phyloP scores from a whole-genome alignment of 2,329 filamentous ascomycete species.

The Emmonsiellopsis sp. region DNA sequence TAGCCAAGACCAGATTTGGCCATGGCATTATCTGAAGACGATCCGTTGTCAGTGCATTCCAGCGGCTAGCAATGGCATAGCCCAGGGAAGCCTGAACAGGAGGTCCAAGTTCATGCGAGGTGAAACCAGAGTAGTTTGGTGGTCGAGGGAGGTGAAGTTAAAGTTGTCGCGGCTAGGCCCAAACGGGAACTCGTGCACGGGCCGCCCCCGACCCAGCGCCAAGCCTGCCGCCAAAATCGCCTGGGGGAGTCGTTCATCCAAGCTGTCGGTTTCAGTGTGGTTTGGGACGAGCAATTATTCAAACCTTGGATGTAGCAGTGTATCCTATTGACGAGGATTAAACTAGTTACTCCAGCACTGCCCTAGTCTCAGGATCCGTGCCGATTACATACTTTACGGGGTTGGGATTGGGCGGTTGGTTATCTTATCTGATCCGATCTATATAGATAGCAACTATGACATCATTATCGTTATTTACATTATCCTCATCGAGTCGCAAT shows the following conservation, averaged over 20 bases:
- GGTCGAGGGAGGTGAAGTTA: background rate
- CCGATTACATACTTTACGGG: too few relatives aligned
- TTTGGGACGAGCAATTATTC: background rate
- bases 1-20: background rate
- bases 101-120: slow-evolving; percentile 1
- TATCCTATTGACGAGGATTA: background rate
- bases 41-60: background rate
- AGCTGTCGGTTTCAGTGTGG: background rate
- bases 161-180: background rate
- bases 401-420: too few relatives aligned
- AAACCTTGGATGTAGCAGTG: background rate
- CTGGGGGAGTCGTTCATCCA: background rate
- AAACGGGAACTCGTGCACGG: background rate
- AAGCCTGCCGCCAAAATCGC: background rate
- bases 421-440: too few relatives aligned
- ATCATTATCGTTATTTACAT: too few relatives aligned
- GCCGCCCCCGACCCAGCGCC: background rate
- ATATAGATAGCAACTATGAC: too few relatives aligned
- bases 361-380: too few relatives aligned
- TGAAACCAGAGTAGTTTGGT: slow-evolving; percentile 2
- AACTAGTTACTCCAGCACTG: too few relatives aligned
- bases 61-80: background rate
- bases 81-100: background rate
- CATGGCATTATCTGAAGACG: background rate
- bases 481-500: too few relatives aligned